A percentile compares a stretch with the other conserved stretches of the same genome.
Conservation (phyloP, 179 eudicot genomes). For the Beta macrorhiza region DNA sequence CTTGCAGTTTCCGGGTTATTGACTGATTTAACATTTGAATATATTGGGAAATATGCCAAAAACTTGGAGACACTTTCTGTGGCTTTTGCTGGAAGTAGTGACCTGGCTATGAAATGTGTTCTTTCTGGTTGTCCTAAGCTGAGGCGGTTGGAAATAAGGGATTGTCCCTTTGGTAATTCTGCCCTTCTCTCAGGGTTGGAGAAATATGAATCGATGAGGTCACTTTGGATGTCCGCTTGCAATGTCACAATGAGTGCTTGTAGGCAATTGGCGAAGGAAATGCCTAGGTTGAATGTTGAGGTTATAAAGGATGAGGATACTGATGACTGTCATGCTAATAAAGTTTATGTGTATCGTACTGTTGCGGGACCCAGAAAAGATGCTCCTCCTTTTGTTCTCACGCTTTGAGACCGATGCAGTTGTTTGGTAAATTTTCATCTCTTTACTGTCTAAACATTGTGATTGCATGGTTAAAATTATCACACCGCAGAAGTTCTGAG, state of each 20-base stretch:
- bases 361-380: slow-evolving; percentile 77
- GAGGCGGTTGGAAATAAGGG: slow-evolving; percentile 72
- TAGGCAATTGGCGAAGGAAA: slow-evolving; percentile 52
- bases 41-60: slow-evolving; percentile 84
- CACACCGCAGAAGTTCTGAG: not conserved
- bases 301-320: slow-evolving; percentile 69
- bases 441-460: not conserved
- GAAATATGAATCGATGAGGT: slow-evolving; percentile 75
- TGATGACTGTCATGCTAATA: slow-evolving; percentile 54
- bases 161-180: slow-evolving; percentile 67
- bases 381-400: slow-evolving; percentile 80
- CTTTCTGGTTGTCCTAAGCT: slow-evolving; percentile 70
- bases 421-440: slow-evolving; percentile 18
- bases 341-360: slow-evolving; percentile 77
- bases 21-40: slow-evolving; percentile 71
- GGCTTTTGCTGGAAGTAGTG: slow-evolving; percentile 80
- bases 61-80: slow-evolving; percentile 80
- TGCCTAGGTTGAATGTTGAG: slow-evolving; percentile 85
- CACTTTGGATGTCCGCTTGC: slow-evolving; percentile 86
- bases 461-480: not conserved
- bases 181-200: slow-evolving; percentile 74
- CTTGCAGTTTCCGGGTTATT: slow-evolving; percentile 69
- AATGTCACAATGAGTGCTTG: slow-evolving; percentile 66
- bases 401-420: slow-evolving; percentile 39
- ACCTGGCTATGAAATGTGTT: slow-evolving; percentile 69